Conservation (phyloP, 108 stramenopile species). For the Cyclotella cryptica region DNA sequence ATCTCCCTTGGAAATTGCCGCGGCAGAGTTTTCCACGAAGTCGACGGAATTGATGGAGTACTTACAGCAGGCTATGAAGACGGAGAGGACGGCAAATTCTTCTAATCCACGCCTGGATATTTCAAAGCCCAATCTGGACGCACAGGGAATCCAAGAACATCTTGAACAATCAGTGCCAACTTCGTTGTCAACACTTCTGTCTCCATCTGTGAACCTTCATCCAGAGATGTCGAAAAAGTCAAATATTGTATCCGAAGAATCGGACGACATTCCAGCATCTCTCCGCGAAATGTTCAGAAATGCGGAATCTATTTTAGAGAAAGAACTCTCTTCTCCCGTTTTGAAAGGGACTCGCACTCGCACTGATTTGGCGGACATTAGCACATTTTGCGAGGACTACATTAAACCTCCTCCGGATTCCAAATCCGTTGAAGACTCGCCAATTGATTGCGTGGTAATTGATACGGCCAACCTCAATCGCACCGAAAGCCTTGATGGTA, state of each 20-base stretch:
- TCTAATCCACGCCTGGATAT: no score
- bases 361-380: not conserved
- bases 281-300: constrained; percentile 9
- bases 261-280: not conserved
- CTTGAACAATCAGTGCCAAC: no score
- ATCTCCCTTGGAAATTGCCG: no score
- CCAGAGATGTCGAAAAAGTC: not conserved
- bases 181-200: not conserved
- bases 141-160: no score
- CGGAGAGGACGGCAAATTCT: no score
- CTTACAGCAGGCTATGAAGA: no score
- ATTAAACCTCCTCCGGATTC: not conserved
- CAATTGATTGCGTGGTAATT: not conserved
- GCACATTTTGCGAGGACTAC: constrained; percentile 22
- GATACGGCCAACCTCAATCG: not conserved
- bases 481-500: not conserved
- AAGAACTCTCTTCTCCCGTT: constrained; percentile 2
- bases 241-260: not conserved
- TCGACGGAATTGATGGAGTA: no score
- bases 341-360: not conserved
- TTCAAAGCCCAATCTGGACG: no score
- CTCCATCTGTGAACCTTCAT: not conserved
- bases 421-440: not conserved
- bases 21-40: no score
- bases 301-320: constrained; percentile 5